phyloP scores from a whole-genome alignment of 1,284 basidiomycete genomes.

The Ganoderma boninense region DNA sequence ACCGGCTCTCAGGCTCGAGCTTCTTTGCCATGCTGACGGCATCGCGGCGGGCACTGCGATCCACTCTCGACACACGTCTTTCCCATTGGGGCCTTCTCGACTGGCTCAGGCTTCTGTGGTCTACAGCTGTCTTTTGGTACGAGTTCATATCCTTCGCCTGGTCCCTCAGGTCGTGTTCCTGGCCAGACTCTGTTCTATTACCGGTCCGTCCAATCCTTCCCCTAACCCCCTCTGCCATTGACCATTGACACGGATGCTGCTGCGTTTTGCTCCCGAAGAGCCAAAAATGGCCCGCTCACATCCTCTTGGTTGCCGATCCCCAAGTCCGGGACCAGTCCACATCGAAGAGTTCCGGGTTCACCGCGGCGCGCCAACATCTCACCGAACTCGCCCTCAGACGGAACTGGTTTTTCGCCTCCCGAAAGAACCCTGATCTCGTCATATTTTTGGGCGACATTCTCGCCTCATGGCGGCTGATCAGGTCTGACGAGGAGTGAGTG shows the following conservation, averaged over 20 bases:
- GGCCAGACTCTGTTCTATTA: slow-evolving; percentile 52
- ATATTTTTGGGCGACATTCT: slow-evolving; percentile 87
- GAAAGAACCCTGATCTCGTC: slow-evolving; percentile 73
- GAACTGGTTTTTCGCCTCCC: slow-evolving; percentile 73
- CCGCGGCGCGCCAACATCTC: slow-evolving; percentile 56
- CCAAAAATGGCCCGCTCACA: slow-evolving; percentile 53
- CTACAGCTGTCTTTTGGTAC: slow-evolving; percentile 70
- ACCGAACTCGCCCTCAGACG: slow-evolving; percentile 79
- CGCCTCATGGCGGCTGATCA: slow-evolving; percentile 69
- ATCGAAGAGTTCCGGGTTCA: slow-evolving; percentile 51
- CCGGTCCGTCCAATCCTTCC: slow-evolving; percentile 23
- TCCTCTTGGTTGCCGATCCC: slow-evolving; percentile 81
- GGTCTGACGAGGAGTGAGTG: slow-evolving; percentile 66
- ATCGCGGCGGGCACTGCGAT: slow-evolving; percentile 22
- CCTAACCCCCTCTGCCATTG: background rate
- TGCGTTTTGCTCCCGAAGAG: slow-evolving; percentile 2
- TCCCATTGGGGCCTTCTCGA: slow-evolving; percentile 32
- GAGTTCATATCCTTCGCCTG: slow-evolving; percentile 67
- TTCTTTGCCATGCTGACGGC: slow-evolving; percentile 26
- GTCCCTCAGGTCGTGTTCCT: slow-evolving; percentile 57
- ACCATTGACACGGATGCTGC: slow-evolving; percentile 1
- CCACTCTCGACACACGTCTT: slow-evolving; percentile 19
- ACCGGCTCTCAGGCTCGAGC: slow-evolving; percentile 4
- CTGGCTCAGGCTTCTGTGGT: slow-evolving; percentile 62
- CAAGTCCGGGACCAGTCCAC: slow-evolving; percentile 70